These are phyloP conservation scores for Talaromyces sp. DNA, from an alignment of 2,329 filamentous ascomycete genomes.

Conservation along the genomic window DNA sequence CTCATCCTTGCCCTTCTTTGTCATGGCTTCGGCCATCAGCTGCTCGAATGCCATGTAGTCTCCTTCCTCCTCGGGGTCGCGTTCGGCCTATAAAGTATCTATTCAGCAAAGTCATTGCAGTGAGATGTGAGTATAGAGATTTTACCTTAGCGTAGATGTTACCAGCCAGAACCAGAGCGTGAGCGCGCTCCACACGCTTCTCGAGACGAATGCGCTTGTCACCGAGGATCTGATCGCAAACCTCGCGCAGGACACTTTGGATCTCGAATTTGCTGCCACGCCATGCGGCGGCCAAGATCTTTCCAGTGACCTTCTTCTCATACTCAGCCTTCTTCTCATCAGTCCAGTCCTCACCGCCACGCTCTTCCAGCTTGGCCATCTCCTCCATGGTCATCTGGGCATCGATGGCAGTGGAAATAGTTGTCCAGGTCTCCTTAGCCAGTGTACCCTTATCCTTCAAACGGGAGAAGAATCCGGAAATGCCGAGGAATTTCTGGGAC, in stretches of 20 bases:
- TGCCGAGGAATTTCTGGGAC: conserved; percentile 94
- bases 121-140: conserved; percentile 2
- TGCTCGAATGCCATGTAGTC: conserved; percentile 99
- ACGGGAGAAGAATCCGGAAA: conserved; percentile 89
- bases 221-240: conserved; percentile 85
- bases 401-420: conserved; percentile 92
- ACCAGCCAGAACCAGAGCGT: conserved; percentile 84
- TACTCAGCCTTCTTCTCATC: conserved; percentile 96
- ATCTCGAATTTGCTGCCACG: conserved; percentile 97
- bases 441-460: conserved; percentile 96
- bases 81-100: conserved; percentile 66
- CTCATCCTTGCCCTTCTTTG: conserved; percentile 85
- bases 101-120: conserved; percentile 4
- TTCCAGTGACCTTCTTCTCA: conserved; percentile 92
- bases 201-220: conserved; percentile 75
- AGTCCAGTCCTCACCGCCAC: conserved; percentile 95
- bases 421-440: conserved; percentile 98
- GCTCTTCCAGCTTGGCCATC: conserved; percentile 95
- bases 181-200: conserved; percentile 88
- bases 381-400: conserved; percentile 99
- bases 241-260: conserved; percentile 89
- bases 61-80: conserved; percentile 92
- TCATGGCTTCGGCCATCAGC: conserved; percentile 91
- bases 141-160: conserved; percentile 85
- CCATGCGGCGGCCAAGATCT: conserved; percentile 97